Base-by-base conservation (phyloP, 2,329 filamentous ascomycete species). In the Colletotrichum sp. region DNA sequence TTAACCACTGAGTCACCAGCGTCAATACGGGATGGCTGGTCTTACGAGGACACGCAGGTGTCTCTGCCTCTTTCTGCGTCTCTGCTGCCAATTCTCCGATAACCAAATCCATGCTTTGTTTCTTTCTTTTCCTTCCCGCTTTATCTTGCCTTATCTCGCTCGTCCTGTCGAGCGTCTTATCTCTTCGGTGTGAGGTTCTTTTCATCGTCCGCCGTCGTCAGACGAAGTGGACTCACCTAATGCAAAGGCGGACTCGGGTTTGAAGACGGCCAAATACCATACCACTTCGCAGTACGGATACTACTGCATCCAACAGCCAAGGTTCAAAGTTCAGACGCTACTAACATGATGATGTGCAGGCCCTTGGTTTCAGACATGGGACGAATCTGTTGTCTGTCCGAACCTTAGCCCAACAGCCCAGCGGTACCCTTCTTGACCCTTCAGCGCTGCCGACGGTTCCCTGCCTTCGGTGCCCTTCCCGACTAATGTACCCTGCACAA, bases 321-420 rank as follows among this genome's bases (percentile, higher is more conserved):
- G 30, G 69, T 72, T 75, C 63, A 63, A 39, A 68, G 43, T 76
- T 74, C 74, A 73, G 74, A 65, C 74, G 74, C 74, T 68, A 74
- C 71, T 63, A 30, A 76, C 64, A 73, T 73, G 59, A 76, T 76
- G 74, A 69, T 76, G 71, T 74, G 74, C 74, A 69, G 70, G 71
- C n/a, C 26, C 74, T 76, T 10, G 14, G 70, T 74, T 76, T 76
- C 74, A 74, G 34, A 69, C 59, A 59, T 76, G 57, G 74, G 74
- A 76, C 57, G 74, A 69, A 52, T 73, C 48, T 68, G 34, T 73
- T 52, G 43, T 52, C 48, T 69, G 48, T 39, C 64, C 65, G 70
- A 74, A 76, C 59, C 70, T 74, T 68, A 21, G 28, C 28, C 59
- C 59, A 61, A 32, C 26, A 57, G 69, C 52, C 59, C 21, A 72